phyloP scores from a whole-genome alignment of 495 filamentous ascomycete genomes.

The Penicillium chermesinum region DNA sequence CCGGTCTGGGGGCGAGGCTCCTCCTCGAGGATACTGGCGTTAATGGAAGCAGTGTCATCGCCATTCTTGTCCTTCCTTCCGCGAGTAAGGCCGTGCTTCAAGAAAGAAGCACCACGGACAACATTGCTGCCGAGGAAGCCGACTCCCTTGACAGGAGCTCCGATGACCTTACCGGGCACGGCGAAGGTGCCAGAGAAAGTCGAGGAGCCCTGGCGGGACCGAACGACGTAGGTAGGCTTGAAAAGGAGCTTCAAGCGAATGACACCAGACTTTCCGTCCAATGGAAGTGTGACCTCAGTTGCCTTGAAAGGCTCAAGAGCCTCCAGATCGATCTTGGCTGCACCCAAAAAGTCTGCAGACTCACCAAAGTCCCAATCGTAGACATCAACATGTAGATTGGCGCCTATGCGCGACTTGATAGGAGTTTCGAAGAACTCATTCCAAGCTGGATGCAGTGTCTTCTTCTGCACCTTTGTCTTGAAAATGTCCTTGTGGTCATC shows the following conservation, averaged over 20 bases:
- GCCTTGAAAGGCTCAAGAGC: constrained; percentile 77
- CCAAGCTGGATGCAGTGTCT: constrained; percentile 91
- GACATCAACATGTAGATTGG: constrained; percentile 78
- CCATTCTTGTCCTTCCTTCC: constrained; percentile 47
- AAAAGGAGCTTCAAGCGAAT: constrained; percentile 85
- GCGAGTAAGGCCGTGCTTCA: constrained; percentile 69
- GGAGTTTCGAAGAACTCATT: constrained; percentile 89
- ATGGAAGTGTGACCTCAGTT: constrained; percentile 62
- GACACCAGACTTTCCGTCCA: constrained; percentile 86
- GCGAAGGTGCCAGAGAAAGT: constrained; percentile 93
- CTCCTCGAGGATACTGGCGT: constrained; percentile 23
- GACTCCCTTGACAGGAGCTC: constrained; percentile 87
- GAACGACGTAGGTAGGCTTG: constrained; percentile 85
- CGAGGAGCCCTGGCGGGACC: constrained; percentile 81
- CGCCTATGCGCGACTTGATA: constrained; percentile 74
- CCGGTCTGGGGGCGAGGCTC: constrained; percentile 33
- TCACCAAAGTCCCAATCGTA: constrained; percentile 96
- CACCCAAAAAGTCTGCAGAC: constrained; percentile 81
- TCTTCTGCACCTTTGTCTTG: constrained; percentile 94
- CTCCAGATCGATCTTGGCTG: constrained; percentile 70
- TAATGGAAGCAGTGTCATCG: constrained; percentile 45
- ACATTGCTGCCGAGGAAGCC: constrained; percentile 75
- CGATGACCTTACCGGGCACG: constrained; percentile 85
- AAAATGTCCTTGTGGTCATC: constrained; percentile 77
- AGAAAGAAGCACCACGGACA: constrained; percentile 80